Evolutionary conservation across 2,329 filamentous ascomycete species (phyloP).

Genomic region (Aureobasidium sp.): DNA sequence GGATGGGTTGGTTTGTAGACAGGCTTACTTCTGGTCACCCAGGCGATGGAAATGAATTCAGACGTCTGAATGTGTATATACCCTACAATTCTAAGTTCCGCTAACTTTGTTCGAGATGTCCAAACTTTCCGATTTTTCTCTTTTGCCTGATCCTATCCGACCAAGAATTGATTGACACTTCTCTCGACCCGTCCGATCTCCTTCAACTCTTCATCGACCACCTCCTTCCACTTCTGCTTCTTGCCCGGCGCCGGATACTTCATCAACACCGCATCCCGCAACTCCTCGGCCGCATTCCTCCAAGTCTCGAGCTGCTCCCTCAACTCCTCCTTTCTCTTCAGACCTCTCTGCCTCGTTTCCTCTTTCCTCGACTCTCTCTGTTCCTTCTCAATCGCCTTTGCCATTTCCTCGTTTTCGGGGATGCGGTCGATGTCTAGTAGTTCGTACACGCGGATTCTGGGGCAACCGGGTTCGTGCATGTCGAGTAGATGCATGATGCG

Average conservation of each 20-base stretch:
- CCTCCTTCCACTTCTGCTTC: not conserved
- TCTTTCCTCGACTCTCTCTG: not conserved
- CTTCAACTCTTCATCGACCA: not conserved
- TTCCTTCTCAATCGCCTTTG: not conserved
- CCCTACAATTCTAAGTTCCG: no score
- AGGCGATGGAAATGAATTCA: no score
- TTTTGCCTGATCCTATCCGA: no score
- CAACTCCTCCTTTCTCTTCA: not conserved
- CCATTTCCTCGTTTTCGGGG: not conserved
- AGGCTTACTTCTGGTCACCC: no score
- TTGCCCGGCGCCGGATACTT: not conserved
- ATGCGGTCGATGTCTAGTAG: not conserved
- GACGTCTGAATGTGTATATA: no score
- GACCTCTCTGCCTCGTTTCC: no score
- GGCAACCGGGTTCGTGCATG: not conserved
- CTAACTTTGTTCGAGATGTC: no score
- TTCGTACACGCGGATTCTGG: not conserved
- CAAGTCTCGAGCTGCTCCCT: not conserved
- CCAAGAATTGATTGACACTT: not conserved
- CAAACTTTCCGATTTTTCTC: no score
- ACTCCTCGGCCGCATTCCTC: not conserved
- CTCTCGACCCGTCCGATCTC: not conserved
- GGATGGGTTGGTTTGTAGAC: no score
- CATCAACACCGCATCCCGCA: not conserved
- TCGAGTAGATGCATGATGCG: not conserved